Evolutionary conservation across 176 grass and related monocot species (phyloP), one percentile per base, ranked within the genome.

Genomic region (Eragrostis curvula): DNA sequence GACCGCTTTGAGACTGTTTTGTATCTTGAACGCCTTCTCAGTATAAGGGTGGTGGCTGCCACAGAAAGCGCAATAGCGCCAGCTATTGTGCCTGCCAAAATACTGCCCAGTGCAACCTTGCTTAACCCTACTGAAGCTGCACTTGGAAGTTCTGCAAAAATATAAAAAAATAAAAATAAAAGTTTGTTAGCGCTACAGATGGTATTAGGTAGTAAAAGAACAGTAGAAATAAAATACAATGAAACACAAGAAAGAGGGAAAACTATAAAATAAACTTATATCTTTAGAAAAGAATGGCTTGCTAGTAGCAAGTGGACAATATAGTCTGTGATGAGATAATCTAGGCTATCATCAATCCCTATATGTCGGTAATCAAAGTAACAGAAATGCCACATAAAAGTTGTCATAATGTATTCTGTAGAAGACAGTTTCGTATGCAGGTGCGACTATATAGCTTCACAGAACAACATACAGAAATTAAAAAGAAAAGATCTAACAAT

Each of bases 11-110:
- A 95, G 69, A 78, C 46, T 46, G 65, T 78, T 53, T 57, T 75
- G 51, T 88, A 79, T 79, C 84, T 88, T 83, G 79, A 84, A 71
- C 59, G 48, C 75, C 68, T 91, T 90, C 76, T 88, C 85, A 93
- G 79, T 45, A 96, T 87, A 75, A 98, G 75, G 47, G 86, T 58
- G 59, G 96, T 98, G 72, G 80, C 78, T 73, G 87, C 24, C 47
- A 55, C 74, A 70, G 93, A 89, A 83, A 98, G 7, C 70, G 74
- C 68, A 85, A 90, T 71, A 74, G 87, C 85, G 36, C 79, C 87
- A 85, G 59, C 79, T 65, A 93, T 83, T 87, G 77, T 68, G 57
- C 87, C 18, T 45, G 75, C 96, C 49, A 95, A 73, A 20, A 94
- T 83, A 76, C 83, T 71, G 36, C 39, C 89, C 27, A 91, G 68